Evolutionary conservation across 163 green algal genomes (phyloP), one percentile per base, ranked within the genome.

Genomic region (Chlorella variabilis): DNA sequence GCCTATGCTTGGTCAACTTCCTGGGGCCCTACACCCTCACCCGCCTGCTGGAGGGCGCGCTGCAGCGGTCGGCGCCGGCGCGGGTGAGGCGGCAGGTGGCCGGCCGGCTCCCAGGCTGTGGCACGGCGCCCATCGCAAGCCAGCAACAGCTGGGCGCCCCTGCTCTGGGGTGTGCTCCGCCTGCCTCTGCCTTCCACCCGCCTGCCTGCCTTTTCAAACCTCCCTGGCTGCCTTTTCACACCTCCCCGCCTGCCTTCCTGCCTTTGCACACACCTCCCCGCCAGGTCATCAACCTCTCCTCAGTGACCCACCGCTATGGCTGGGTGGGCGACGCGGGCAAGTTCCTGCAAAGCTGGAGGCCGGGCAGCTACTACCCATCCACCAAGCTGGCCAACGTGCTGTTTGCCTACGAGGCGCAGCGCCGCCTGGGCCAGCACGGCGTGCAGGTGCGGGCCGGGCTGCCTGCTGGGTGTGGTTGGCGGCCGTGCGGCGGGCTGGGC

Each of bases 391-490:
- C 89, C 51, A 96, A 97, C 78, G 94, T 94, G n/a, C 86, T 96
- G 27, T 94, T 95, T 65, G 91, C 91, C 0, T 96, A 92, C 73
- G 94, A 97, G 86, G 77, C 93, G 45, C 87, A 95, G 73, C 86
- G 91, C 27, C 87, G 92, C n/a, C 85, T 94, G 74, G 91, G 90
- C 15, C 41, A 71, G 2, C 78, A 73, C 17, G 94, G 93, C 29
- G 62, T 97, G 13, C 83, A 90, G 82, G 81, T 84, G 21, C 6
- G 56, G 6, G 15, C 2, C n/a, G 41, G 41, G 1, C 6, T 61
- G 68, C 42, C 36, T 21, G 45, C 5, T 38, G 45, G 45, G 45
- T 11, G 45, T 15, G 20, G 20, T n/a, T 31, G 20, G 9, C 23
- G 20, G 25, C 54, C 18, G 54, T n/a, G 54, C 23, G 20, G 20